Evolutionary conservation across 2,329 filamentous ascomycete genomes (phyloP).

Genomic region (Cordyceps fumosorosea): DNA sequence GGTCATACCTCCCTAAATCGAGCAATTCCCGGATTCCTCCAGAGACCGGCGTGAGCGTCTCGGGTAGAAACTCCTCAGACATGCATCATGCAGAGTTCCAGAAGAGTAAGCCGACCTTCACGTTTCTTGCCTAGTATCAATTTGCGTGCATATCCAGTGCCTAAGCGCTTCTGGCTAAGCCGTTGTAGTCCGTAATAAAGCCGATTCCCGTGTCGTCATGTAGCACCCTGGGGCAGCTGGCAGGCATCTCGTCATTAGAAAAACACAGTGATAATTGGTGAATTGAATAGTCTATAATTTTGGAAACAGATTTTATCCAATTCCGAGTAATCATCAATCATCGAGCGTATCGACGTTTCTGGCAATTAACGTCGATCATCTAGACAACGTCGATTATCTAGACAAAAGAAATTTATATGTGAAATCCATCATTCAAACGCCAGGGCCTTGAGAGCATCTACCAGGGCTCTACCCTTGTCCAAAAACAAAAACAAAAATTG

Average conservation of each 20-base stretch:
- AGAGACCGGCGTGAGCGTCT: too few species aligned
- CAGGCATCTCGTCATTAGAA: not conserved
- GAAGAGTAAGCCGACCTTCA: too few species aligned
- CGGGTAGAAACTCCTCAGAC: too few species aligned
- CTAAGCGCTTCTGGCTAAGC: too few species aligned
- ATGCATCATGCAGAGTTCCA: too few species aligned
- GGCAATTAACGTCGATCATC: not conserved
- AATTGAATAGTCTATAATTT: constrained; percentile 1
- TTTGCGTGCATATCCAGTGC: too few species aligned
- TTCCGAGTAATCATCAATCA: not conserved
- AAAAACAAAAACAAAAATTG: not conserved
- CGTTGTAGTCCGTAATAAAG: too few species aligned
- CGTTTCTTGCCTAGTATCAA: too few species aligned
- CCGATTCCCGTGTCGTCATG: too few species aligned
- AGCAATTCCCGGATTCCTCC: too few species aligned
- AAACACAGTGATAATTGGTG: not conserved
- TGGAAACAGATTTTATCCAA: not conserved
- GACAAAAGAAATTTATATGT: constrained; percentile 2
- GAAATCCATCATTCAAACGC: not conserved
- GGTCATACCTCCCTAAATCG: too few species aligned
- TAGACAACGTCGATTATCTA: not conserved
- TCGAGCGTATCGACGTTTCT: not conserved
- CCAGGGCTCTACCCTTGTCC: not conserved
- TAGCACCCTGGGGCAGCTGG: too few species aligned
- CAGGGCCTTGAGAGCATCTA: not conserved